phyloP scores from a whole-genome alignment of 768 basidiomycete genomes.

The Psilocybe tampanensis region DNA sequence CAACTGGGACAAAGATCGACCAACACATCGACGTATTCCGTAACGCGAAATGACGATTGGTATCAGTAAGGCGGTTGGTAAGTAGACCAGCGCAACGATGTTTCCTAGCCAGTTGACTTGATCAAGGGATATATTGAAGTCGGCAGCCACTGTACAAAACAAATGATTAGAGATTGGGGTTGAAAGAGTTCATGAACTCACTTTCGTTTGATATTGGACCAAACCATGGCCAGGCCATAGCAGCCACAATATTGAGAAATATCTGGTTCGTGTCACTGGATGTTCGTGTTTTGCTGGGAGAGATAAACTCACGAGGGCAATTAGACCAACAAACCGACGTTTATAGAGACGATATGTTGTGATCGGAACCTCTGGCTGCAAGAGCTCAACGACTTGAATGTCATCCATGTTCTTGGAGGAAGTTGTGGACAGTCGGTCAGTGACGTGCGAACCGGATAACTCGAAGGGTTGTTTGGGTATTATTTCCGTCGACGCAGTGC shows the following conservation, averaged over 20 bases:
- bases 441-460: background rate
- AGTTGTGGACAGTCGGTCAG: background rate
- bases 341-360: constrained; percentile 65
- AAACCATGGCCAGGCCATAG: constrained; percentile 81
- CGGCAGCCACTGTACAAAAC: constrained; percentile 49
- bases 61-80: constrained; percentile 61
- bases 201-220: constrained; percentile 78
- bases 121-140: constrained; percentile 70
- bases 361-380: background rate
- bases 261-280: constrained; percentile 39
- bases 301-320: constrained; percentile 54
- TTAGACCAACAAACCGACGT: constrained; percentile 64
- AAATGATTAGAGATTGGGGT: background rate
- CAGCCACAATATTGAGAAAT: constrained; percentile 60
- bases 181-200: constrained; percentile 27
- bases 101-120: constrained; percentile 85
- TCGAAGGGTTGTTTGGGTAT: background rate
- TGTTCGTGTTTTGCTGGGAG: background rate
- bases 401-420: background rate
- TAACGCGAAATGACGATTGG: constrained; percentile 60
- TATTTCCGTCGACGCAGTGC: too few relatives aligned
- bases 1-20: constrained; percentile 20
- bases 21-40: constrained; percentile 64
- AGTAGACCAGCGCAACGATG: constrained; percentile 59
- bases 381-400: constrained; percentile 4